Evolutionary conservation across 345 rosid genomes (phyloP), one percentile per base, ranked within the genome.

Genomic region (Populus pruinosa): DNA sequence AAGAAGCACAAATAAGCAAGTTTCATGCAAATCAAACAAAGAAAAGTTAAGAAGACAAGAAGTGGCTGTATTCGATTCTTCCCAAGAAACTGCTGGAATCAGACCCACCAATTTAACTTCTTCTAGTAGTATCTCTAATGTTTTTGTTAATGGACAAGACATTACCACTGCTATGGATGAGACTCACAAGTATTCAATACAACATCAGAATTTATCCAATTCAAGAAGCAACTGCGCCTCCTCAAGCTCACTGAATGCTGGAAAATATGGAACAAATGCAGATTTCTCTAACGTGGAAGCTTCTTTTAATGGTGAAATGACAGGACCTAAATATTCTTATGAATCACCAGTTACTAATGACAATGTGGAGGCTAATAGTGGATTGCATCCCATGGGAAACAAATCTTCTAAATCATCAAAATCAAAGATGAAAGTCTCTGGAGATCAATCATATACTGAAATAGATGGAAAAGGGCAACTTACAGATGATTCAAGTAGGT

Each of bases 31-130:
- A 76, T 68, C 84, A 69, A 82, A 73, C 79, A 78, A 83, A 80
- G 93, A 86, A 74, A 78, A 85, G 81, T 81, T 78, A 70, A 83
- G 83, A 87, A 86, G 83, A 73, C 87, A 82, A 67, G 87, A 77
- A 62, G 69, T 64, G 50, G 71, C 43, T 74, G 61, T 77, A 18
- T 62, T 76, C 78, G 84, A 86, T 83, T 77, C 81, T 69, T 75
- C 67, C 41, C 82, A 81, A 74, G 87, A 85, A 83, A 49, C 74
- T 69, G 71, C 55, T 55, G 73, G 84, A 62, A 80, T 69, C 62
- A 71, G 83, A 77, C 69, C 77, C 61, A 78, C 76, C 49, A 59
- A 70, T 78, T 73, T 71, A 47, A 36, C 76, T 53, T 77, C 76
- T 53, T 77, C 75, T 14, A 73, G 67, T 79, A 80, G 70, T 67